Percentiles rank a stretch among this genome's conserved stretches.
Conservation (phyloP, 2,329 filamentous ascomycete genomes). For the Achaetomium macrosporum region DNA sequence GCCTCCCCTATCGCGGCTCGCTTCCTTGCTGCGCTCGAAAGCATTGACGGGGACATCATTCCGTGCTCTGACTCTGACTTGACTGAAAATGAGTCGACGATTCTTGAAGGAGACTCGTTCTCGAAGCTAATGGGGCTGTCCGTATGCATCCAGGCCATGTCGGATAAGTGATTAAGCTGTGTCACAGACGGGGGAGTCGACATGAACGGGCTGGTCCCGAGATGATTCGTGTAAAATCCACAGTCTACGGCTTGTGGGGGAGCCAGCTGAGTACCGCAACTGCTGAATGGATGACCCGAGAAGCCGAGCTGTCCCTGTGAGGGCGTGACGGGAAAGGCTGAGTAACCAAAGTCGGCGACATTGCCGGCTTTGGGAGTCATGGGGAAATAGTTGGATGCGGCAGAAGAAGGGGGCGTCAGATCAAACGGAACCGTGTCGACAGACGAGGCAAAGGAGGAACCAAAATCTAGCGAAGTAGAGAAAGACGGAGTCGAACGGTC, state of each 20-base stretch:
- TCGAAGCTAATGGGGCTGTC: slow-evolving; percentile 23
- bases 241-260: slow-evolving; percentile 18
- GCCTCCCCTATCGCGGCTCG: slow-evolving; percentile 38
- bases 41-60: slow-evolving; percentile 12
- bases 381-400: slow-evolving; percentile 28
- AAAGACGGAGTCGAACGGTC: slow-evolving; percentile 30
- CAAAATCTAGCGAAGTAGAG: slow-evolving; percentile 20
- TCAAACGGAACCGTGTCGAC: slow-evolving; percentile 26
- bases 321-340: slow-evolving; percentile 17
- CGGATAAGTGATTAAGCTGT: slow-evolving; percentile 12
- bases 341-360: slow-evolving; percentile 9
- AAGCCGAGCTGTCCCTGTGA: slow-evolving; percentile 13
- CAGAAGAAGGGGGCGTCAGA: slow-evolving; percentile 30
- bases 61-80: slow-evolving; percentile 11
- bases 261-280: slow-evolving; percentile 9
- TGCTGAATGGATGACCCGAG: slow-evolving; percentile 1
- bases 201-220: slow-evolving; percentile 10
- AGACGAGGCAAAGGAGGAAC: slow-evolving; percentile 26
- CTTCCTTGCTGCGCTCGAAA: slow-evolving; percentile 31
- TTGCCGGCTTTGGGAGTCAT: slow-evolving; percentile 16
- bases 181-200: slow-evolving; percentile 5
- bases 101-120: slow-evolving; percentile 6
- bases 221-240: slow-evolving; percentile 11
- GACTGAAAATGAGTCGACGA: slow-evolving; percentile 26
- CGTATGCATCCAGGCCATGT: slow-evolving; percentile 14